These are phyloP conservation scores for Comarum palustre DNA, from an alignment of 306 rosid species.

Conservation along the genomic window DNA sequence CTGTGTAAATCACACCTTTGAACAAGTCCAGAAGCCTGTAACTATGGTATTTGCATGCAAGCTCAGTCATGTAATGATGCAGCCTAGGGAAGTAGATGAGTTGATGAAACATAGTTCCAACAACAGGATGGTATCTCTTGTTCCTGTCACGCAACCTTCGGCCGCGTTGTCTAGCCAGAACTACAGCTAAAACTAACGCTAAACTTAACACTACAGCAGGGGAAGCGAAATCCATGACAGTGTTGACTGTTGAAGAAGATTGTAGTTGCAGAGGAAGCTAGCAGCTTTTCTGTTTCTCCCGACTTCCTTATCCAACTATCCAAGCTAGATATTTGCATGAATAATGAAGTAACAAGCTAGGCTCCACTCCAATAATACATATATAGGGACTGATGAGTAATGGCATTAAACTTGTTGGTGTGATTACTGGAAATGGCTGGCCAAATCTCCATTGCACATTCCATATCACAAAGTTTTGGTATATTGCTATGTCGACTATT, in stretches of 20 bases:
- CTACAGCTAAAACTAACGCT: not conserved
- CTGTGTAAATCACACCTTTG: slow-evolving; percentile 19
- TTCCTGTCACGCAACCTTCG: not conserved
- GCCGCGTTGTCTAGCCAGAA: not conserved
- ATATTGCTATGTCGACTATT: no score
- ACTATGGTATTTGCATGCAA: slow-evolving; percentile 14
- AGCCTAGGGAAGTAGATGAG: slow-evolving; percentile 19
- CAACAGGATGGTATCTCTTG: slow-evolving; percentile 26
- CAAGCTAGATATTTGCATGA: not conserved
- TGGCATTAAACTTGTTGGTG: not conserved
- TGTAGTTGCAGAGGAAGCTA: not conserved
- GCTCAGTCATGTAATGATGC: slow-evolving; percentile 27
- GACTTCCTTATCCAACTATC: not conserved
- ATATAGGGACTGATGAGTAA: no score
- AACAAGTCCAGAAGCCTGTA: slow-evolving; percentile 18
- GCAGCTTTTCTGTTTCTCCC: not conserved
- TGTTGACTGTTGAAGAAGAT: no score
- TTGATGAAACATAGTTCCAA: slow-evolving; percentile 4
- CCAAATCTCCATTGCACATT: not conserved
- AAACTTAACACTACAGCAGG: not conserved
- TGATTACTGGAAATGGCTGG: not conserved
- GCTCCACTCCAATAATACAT: not conserved
- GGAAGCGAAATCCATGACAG: not conserved
- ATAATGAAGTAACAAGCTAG: not conserved
- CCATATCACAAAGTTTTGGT: not conserved